Percentiles rank a stretch among this genome's conserved stretches.
These are phyloP conservation scores for Boletus barrowsii DNA, from an alignment of 768 basidiomycete species.

Conservation along the genomic window DNA sequence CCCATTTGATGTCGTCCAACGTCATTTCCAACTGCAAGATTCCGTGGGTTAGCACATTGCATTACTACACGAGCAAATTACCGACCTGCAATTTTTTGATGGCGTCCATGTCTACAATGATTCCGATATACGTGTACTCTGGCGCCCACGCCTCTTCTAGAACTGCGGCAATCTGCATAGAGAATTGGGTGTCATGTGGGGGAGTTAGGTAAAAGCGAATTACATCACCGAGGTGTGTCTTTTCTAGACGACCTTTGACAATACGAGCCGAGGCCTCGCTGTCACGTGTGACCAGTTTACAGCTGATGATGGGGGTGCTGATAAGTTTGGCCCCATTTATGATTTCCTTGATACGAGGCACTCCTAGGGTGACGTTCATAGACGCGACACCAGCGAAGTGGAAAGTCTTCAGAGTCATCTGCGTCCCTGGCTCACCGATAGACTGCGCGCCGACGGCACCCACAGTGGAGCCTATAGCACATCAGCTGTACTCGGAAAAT, in stretches of 20 bases:
- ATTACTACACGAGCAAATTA: neutral
- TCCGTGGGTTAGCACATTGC: neutral
- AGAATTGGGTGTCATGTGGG: neutral
- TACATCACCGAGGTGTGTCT: slow-evolving; percentile 92
- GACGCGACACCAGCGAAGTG: slow-evolving; percentile 99
- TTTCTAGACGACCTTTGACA: slow-evolving; percentile 94
- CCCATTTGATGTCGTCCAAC: slow-evolving; percentile 90
- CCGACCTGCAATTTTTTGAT: slow-evolving; percentile 83
- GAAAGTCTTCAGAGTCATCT: slow-evolving; percentile 99
- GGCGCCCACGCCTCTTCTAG: slow-evolving; percentile 96
- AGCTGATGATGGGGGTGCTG: slow-evolving; percentile 97
- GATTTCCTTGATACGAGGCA: slow-evolving; percentile 99
- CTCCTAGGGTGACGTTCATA: slow-evolving; percentile 99
- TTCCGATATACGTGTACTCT: slow-evolving; percentile 87
- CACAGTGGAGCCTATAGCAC: slow-evolving; percentile 79
- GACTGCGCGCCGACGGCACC: slow-evolving; percentile 99
- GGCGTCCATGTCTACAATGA: slow-evolving; percentile 87
- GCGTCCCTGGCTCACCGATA: slow-evolving; percentile 98
- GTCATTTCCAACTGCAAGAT: slow-evolving; percentile 77
- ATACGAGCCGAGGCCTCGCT: slow-evolving; percentile 96
- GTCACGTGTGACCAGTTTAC: slow-evolving; percentile 79
- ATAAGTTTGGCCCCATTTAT: slow-evolving; percentile 98
- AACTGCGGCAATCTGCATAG: slow-evolving; percentile 74
- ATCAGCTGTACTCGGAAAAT: neutral
- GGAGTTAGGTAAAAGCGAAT: slow-evolving; percentile 18